Evolutionary conservation across 2,329 filamentous ascomycete species (phyloP).

Genomic region (Sporothrix sp.): DNA sequence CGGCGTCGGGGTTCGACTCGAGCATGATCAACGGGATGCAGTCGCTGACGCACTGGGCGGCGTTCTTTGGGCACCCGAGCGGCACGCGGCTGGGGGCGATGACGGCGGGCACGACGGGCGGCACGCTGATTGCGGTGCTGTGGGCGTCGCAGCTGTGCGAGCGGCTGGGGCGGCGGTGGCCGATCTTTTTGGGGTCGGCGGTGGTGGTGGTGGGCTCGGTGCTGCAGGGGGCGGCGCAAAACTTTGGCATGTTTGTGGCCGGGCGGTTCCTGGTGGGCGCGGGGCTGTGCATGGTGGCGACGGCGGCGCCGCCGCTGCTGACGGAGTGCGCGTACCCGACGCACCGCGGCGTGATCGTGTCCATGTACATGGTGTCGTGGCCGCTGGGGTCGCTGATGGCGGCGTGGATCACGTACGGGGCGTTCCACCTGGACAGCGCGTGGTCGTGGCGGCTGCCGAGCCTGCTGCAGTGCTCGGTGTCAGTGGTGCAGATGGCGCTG

Average conservation of each 20-base stretch:
- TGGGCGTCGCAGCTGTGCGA: constrained; percentile 33
- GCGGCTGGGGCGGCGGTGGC: constrained; percentile 56
- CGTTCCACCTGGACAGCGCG: constrained; percentile 22
- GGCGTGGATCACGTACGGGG: constrained; percentile 62
- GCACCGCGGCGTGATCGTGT: constrained; percentile 66
- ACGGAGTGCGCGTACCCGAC: constrained; percentile 63
- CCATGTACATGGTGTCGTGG: constrained; percentile 74
- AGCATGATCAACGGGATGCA: constrained; percentile 28
- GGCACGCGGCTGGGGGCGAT: constrained; percentile 25
- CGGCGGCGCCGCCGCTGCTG: constrained; percentile 18
- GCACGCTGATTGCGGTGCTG: constrained; percentile 10
- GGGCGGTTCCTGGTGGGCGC: constrained; percentile 61
- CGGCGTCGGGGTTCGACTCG: constrained; percentile 26
- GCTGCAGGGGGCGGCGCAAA: constrained; percentile 59
- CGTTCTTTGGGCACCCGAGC: constrained; percentile 23
- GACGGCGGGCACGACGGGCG: constrained; percentile 11
- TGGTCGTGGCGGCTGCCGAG: constrained; percentile 32
- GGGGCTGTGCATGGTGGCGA: constrained; percentile 39
- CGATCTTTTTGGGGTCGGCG: constrained; percentile 60
- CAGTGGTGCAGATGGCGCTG: constrained; percentile 10
- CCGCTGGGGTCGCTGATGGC: constrained; percentile 65
- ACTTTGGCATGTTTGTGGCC: constrained; percentile 52
- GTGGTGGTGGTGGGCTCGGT: constrained; percentile 64
- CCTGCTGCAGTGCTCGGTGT: constrained; percentile 28
- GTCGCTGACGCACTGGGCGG: constrained; percentile 24